phyloP scores from a whole-genome alignment of 371 early-diverging fungal species.

The Chytridium lagenaria region DNA sequence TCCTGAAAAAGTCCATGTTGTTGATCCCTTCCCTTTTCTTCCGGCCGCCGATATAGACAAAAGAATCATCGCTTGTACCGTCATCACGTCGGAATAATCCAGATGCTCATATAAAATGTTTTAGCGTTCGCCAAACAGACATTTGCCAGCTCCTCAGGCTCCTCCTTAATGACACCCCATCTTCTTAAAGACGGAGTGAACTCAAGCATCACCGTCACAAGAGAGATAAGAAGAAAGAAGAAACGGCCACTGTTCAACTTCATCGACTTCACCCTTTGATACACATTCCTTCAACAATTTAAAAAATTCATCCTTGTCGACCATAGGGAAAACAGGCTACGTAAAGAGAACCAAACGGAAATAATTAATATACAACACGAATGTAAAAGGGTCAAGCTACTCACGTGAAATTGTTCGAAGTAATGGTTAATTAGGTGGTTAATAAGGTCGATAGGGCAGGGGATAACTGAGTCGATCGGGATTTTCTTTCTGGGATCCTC shows the following conservation, averaged over 20 bases:
- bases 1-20: conserved; percentile 23
- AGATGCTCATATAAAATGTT: conserved; percentile 25
- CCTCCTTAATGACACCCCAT: conserved; percentile 1
- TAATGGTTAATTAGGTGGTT: conserved; percentile 15
- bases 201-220: conserved; percentile 30
- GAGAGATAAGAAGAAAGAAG: conserved; percentile 17
- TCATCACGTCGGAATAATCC: conserved; percentile 24
- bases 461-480: conserved; percentile 13
- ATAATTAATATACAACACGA: not conserved
- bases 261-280: not conserved
- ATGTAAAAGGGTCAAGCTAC: too few relatives aligned
- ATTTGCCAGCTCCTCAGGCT: conserved; percentile 1
- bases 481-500: not conserved
- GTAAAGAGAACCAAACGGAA: not conserved
- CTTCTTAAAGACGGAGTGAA: conserved; percentile 26
- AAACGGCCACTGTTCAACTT: conserved; percentile 20
- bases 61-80: conserved; percentile 26
- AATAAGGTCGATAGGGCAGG: conserved; percentile 15
- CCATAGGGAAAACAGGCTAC: conserved; percentile 30
- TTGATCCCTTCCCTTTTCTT: conserved; percentile 21
- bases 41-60: conserved; percentile 25
- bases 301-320: conserved; percentile 30
- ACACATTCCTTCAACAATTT: not conserved
- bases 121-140: not conserved
- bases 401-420: conserved; percentile 29